These are phyloP conservation scores for Ballota nigra DNA, from an alignment of 257 asterid species.

Conservation along the genomic window DNA sequence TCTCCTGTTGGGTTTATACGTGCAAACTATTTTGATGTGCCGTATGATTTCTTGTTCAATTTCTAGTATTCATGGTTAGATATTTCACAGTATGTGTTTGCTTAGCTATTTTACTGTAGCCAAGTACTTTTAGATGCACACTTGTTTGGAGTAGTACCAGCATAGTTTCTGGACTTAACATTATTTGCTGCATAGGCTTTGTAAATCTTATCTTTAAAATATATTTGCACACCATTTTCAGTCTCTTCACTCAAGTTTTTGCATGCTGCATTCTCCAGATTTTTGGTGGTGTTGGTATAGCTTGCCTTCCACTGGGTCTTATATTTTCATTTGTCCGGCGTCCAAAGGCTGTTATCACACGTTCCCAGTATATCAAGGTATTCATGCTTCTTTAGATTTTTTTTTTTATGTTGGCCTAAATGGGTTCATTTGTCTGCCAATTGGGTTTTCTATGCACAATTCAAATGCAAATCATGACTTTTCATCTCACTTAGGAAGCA, in stretches of 20 bases:
- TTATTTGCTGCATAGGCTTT: background rate
- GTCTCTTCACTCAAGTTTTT: constrained; percentile 22
- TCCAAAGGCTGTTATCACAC: constrained; percentile 92
- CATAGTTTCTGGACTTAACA: background rate
- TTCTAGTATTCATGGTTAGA: background rate
- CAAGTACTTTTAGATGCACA: background rate
- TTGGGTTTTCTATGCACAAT: background rate
- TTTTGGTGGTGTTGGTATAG: constrained; percentile 95
- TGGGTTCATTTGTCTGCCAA: constrained; percentile 1
- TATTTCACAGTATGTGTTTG: background rate
- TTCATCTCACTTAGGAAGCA: constrained; percentile 63
- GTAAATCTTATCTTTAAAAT: background rate
- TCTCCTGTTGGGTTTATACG: background rate
- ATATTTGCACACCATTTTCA: constrained; percentile 7
- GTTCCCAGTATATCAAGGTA: constrained; percentile 95
- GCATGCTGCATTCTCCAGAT: constrained; percentile 46
- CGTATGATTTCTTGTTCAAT: background rate
- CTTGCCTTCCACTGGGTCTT: constrained; percentile 85
- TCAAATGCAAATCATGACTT: constrained; percentile 20
- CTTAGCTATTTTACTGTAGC: background rate
- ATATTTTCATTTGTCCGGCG: constrained; percentile 82
- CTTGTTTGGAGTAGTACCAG: constrained; percentile 11
- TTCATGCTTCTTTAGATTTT: constrained; percentile 13
- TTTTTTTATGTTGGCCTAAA: constrained; percentile 6
- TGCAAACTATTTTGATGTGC: background rate